Base-by-base conservation (phyloP, 2,329 filamentous ascomycete species). In the Neofusicoccum sp. region DNA sequence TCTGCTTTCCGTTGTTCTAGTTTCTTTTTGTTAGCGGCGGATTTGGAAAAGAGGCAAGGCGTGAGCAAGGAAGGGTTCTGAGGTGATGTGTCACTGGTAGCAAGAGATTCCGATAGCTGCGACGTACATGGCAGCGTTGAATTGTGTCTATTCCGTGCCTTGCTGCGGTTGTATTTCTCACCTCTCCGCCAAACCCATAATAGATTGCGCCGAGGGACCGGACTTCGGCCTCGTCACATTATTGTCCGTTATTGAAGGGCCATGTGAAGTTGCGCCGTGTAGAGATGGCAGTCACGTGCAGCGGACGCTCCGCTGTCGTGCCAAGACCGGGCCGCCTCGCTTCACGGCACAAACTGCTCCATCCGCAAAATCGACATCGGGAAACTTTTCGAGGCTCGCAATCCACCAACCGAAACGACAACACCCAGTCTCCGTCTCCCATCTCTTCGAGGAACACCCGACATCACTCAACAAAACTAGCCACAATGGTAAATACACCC, bases 361-460 rank as follows among this genome's bases (percentile, higher is more conserved):
- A 49, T 58, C 44, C 56, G 56, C 56, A 60, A 60, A 60, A 60
- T 60, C 56, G 44, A 37, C 56, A 29, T 60, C 44, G 56, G 56
- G 56, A 60, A 60, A 60, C 56, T 60, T 60, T 60, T 60, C 56
- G 56, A 49, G 31, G 31, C 12, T 22, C 44, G 43, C 44, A 45
- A 58, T 31, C 56, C 56, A 48, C 45, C 44, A 60, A 44, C 28
- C 45, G 43, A 34, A 60, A 60, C 56, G 44, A 60, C 56, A 49
- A 49, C 44, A 39, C 56, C 50, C 49, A 44, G 22, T 56, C 48
- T 56, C 60, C 37, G 49, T 54, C 49, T 34, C 48, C 37, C 48
- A 62, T 62, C 60, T 78, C 77, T 79, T 79, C 76, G 75, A 79
- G 77, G 77, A 79, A 76, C 64, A 76, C 68, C 74, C 76, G 77